Percentiles rank a stretch among this genome's conserved stretches.
Evolutionary conservation across 2,329 filamentous ascomycete species (phyloP).

Genomic region (Helicocarpus griseus): DNA sequence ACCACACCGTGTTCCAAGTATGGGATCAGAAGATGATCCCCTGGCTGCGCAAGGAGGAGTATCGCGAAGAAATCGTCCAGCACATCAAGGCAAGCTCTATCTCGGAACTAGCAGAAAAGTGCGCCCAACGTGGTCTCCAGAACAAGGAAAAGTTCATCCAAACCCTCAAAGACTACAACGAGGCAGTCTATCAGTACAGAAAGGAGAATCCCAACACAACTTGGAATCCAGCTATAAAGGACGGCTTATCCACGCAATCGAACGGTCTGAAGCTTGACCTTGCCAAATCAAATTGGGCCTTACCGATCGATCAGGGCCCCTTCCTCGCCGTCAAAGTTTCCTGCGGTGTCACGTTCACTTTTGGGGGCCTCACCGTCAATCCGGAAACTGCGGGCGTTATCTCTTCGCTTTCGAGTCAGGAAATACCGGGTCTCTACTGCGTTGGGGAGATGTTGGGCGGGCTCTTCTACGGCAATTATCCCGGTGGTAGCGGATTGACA

Average conservation of each 20-base stretch:
- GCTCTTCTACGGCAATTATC: slow-evolving; percentile 55
- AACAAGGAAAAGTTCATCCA: slow-evolving; percentile 39
- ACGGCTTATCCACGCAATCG: slow-evolving; percentile 54
- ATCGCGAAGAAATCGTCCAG: slow-evolving; percentile 47
- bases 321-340: slow-evolving; percentile 56
- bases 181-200: slow-evolving; percentile 42
- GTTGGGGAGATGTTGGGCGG: slow-evolving; percentile 59
- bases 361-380: slow-evolving; percentile 52
- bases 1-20: slow-evolving; percentile 52
- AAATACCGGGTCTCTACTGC: slow-evolving; percentile 50
- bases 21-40: slow-evolving; percentile 47
- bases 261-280: slow-evolving; percentile 33
- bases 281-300: slow-evolving; percentile 58
- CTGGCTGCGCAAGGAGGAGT: slow-evolving; percentile 54
- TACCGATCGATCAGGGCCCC: slow-evolving; percentile 46
- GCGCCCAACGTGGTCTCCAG: slow-evolving; percentile 39
- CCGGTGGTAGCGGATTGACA: slow-evolving; percentile 53
- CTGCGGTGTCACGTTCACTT: slow-evolving; percentile 59
- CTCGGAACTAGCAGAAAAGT: slow-evolving; percentile 47
- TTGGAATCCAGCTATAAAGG: slow-evolving; percentile 53
- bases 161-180: slow-evolving; percentile 49
- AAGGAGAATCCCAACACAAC: slow-evolving; percentile 35
- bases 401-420: slow-evolving; percentile 32
- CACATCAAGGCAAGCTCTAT: slow-evolving; percentile 43
- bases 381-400: slow-evolving; percentile 46